phyloP scores from a whole-genome alignment of 192 early-diverging fungal species.

The Linderina pennispora region DNA sequence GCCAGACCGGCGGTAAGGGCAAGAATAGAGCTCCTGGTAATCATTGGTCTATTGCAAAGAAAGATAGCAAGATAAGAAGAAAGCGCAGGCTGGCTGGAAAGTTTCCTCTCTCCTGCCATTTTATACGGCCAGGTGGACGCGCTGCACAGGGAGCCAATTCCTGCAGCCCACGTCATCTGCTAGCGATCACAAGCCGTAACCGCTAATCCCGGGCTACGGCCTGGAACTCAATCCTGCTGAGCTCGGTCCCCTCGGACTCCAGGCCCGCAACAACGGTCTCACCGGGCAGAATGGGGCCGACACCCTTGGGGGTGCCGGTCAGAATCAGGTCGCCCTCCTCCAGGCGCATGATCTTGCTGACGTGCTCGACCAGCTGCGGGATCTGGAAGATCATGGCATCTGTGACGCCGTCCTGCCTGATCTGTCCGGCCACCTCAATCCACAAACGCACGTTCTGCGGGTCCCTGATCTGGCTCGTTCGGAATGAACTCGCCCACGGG shows the following conservation, averaged over 20 bases:
- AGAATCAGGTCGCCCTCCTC: slow-evolving; percentile 87
- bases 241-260: slow-evolving; percentile 34
- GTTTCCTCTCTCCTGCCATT: not conserved
- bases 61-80: no score
- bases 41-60: no score
- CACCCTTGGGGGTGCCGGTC: slow-evolving; percentile 88
- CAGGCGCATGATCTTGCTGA: slow-evolving; percentile 82
- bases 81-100: no score
- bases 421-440: slow-evolving; percentile 68
- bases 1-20: no score
- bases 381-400: slow-evolving; percentile 89
- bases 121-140: no score
- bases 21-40: no score
- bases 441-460: slow-evolving; percentile 68
- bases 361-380: slow-evolving; percentile 70
- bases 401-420: slow-evolving; percentile 81
- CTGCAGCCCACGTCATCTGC: slow-evolving; percentile 1
- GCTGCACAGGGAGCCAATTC: not conserved
- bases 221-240: slow-evolving; percentile 36
- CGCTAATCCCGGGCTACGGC: slow-evolving; percentile 20
- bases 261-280: slow-evolving; percentile 72
- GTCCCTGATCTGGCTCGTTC: slow-evolving; percentile 58
- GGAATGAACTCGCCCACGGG: slow-evolving; percentile 84
- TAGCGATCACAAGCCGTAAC: no score
- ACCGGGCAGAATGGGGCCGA: slow-evolving; percentile 76